Base-by-base conservation (phyloP, 305 asterid species). In the Solanum hybrid region DNA sequence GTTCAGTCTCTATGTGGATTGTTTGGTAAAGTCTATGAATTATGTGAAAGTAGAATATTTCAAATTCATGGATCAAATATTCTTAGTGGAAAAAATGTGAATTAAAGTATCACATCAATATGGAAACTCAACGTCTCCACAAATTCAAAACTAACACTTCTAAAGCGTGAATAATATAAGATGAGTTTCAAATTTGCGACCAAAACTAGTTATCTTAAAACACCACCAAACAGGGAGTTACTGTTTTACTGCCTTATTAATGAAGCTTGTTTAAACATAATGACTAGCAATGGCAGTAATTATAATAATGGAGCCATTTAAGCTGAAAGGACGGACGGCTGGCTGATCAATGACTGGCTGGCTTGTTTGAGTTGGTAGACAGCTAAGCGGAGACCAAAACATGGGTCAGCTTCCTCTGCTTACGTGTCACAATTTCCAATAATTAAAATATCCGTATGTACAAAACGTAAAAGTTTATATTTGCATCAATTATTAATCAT, bases 351-450 rank as follows among this genome's bases (percentile, higher is more conserved):
- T 84, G 75, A 11, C 42, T 84, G 42, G 22, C 88, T 84, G 42
- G 88, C 88, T 84, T 31, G 77, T 57, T 24, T 71, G 14, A 34
- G 33, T 28, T 73, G 92, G 90, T 92, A 57, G 89, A 92, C 93
- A 94, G 88, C 91, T 86, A 94, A 92, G 88, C 89, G 89, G 91
- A 77, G 88, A 90, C 89, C 87, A 89, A 90, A 86, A 92, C 95
- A 94, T 90, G 93, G 92, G 95, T 94, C 96, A 92, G 92, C 93
- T 90, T 87, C 86, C 88, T 78, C 94, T 87, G 92, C 93, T 75
- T 2, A 71, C 92, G 92, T 90, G 94, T 89, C 89, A 87, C 69
- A n/a, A 2, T 87, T 71, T 35, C 61, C 36, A 69, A 37, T 71
- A 24, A 87, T 24, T 67, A 36, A 87, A 11, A 36, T 36, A 77